These are phyloP conservation scores for Talaromyces amestolkiae DNA, from an alignment of 2,329 filamentous ascomycete species.

Conservation along the genomic window DNA sequence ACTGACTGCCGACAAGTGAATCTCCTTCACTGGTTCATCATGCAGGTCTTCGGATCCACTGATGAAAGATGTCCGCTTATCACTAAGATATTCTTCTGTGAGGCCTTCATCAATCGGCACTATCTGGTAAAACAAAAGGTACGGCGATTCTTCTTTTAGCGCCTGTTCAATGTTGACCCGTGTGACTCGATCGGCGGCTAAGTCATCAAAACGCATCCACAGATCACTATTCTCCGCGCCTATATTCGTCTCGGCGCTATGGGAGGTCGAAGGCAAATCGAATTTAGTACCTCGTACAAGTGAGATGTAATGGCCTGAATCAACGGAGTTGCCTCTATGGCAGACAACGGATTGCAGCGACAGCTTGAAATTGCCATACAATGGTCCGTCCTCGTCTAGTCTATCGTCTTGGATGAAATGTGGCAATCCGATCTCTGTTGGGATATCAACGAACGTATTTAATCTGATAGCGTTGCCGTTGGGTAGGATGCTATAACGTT, in stretches of 20 bases:
- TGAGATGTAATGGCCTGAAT: slow-evolving; percentile 88
- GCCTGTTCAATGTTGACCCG: slow-evolving; percentile 76
- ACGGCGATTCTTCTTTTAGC: slow-evolving; percentile 83
- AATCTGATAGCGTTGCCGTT: slow-evolving; percentile 68
- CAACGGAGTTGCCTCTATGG: slow-evolving; percentile 78
- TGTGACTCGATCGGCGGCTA: slow-evolving; percentile 68
- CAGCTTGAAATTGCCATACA: slow-evolving; percentile 89
- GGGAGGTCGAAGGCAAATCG: slow-evolving; percentile 27
- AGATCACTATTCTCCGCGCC: slow-evolving; percentile 62
- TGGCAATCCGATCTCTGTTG: slow-evolving; percentile 75
- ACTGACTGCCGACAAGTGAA: slow-evolving; percentile 21
- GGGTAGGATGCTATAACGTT: slow-evolving; percentile 76
- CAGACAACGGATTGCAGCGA: slow-evolving; percentile 89
- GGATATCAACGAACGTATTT: slow-evolving; percentile 86
- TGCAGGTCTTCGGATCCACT: slow-evolving; percentile 25
- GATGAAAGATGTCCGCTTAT: slow-evolving; percentile 33
- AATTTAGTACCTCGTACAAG: slow-evolving; percentile 71
- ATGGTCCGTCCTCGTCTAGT: slow-evolving; percentile 61
- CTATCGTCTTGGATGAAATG: slow-evolving; percentile 85
- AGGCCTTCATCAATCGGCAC: slow-evolving; percentile 71
- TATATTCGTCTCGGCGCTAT: slow-evolving; percentile 27
- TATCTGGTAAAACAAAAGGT: slow-evolving; percentile 93
- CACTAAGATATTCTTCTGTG: slow-evolving; percentile 28
- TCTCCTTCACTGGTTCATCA: slow-evolving; percentile 23
- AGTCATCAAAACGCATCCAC: slow-evolving; percentile 92